Base-by-base conservation (phyloP, 768 basidiomycete species). In the Lactarius hatsudake region DNA sequence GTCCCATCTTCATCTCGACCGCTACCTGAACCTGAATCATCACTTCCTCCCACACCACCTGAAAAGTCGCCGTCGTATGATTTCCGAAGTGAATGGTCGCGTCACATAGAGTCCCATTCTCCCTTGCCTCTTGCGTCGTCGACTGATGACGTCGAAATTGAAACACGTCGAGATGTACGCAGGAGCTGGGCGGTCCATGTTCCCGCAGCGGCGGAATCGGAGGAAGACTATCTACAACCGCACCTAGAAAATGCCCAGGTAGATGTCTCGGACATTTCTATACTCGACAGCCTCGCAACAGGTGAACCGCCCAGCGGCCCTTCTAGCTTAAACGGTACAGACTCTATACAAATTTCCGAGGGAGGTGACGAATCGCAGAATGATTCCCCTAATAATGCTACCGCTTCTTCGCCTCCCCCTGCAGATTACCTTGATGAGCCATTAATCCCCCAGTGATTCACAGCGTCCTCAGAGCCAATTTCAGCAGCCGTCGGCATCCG, bases 131-230 rank as follows among this genome's bases (percentile, higher is more conserved):
- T 45, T 43, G 23, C 51, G 40, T 23, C 51, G 7, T 23, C 51
- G 7, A 17, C 42, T 17, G 36, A 64, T 32, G 67, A 68, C 18
- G 26, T 64, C 32, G 67, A 68, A 60, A 32, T 40, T n/a, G 62
- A 56, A 55, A 48, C 53, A 40, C 67, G 59, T 38, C 26, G 40
- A n/a, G 67, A 68, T 15, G 5, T 61, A 32, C 67, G 36, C 63
- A 40, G 20, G 20, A 36, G 51, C 59, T 60, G 58, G 63, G 59
- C 53, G 23, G 26, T 48, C 26, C 42, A 20, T 64, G 30, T 64
- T 48, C 28, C 59, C 18, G 28, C 20, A 54, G 59, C n/a, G 28
- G 51, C 34, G 10, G 62, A 32, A 62, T 56, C 53, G 61, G 6
- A 70, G 3, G 59, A 61, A 32, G 59, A 64, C 12, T 40, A 36